Evolutionary conservation across 345 rosid genomes (phyloP).

Genomic region (Gossypium ekmanianum): DNA sequence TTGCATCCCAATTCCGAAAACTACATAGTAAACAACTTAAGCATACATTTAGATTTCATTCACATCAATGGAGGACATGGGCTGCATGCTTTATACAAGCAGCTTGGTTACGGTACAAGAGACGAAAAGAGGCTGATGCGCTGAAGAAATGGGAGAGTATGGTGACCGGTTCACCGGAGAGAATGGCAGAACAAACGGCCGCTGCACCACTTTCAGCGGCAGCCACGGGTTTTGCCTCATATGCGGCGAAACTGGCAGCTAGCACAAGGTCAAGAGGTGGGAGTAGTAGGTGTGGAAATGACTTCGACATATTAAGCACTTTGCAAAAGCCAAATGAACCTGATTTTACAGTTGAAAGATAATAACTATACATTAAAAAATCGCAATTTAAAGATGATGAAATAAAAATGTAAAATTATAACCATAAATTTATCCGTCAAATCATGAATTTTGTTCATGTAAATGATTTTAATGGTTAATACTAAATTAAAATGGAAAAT

Average conservation of each 20-base stretch:
- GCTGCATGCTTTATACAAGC: conserved; percentile 54
- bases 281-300: conserved; percentile 28
- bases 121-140: conserved; percentile 35
- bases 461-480: too few species aligned
- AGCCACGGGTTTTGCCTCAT: conserved; percentile 13
- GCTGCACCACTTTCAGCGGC: neutral
- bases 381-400: too few species aligned
- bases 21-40: conserved; percentile 43
- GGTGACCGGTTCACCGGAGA: neutral
- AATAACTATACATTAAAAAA: neutral
- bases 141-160: conserved; percentile 29
- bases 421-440: neutral
- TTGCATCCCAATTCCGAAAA: conserved; percentile 47
- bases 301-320: conserved; percentile 17
- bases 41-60: conserved; percentile 47
- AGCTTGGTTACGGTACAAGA: conserved; percentile 44
- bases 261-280: conserved; percentile 34
- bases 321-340: conserved; percentile 45
- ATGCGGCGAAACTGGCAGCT: conserved; percentile 24
- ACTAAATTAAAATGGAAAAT: neutral
- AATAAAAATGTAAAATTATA: neutral
- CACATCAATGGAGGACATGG: conserved; percentile 58
- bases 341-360: conserved; percentile 34
- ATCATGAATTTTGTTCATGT: too few species aligned
- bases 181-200: neutral